Conservation (phyloP, 2,329 filamentous ascomycete genomes). For the Epichloe elymi region DNA sequence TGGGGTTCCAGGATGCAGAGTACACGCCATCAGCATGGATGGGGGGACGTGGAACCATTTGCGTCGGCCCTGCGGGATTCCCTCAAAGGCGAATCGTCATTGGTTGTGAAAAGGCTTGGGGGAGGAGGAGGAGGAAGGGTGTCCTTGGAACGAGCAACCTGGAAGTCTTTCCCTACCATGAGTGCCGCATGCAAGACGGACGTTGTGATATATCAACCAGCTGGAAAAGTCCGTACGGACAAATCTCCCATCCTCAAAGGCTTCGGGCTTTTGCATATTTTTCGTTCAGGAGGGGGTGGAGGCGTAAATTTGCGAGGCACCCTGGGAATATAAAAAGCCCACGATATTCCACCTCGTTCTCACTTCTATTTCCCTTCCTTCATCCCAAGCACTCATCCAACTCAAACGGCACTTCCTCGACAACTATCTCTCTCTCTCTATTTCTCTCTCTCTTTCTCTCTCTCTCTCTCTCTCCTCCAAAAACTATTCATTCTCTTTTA, state of each 20-base stretch:
- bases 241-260: background rate
- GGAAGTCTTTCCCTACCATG: background rate
- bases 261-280: too few relatives aligned
- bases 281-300: too few relatives aligned
- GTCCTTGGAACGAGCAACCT: background rate
- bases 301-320: too few relatives aligned
- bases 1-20: background rate
- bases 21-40: background rate
- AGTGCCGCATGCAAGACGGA: background rate
- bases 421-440: background rate
- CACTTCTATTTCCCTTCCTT: background rate
- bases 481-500: background rate
- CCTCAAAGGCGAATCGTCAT: background rate
- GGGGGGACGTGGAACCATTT: background rate
- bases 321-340: slow-evolving; percentile 1
- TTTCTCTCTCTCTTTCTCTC: background rate
- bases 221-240: background rate
- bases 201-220: background rate
- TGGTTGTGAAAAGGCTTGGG: background rate
- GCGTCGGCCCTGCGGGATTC: background rate
- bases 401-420: background rate
- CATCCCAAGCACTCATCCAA: background rate
- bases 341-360: background rate
- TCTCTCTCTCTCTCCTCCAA: background rate
- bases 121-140: too few relatives aligned